Percentiles rank a stretch among this genome's conserved stretches.
phyloP scores from a whole-genome alignment of 345 rosid genomes.

The Diplotaxis tenuifolia region DNA sequence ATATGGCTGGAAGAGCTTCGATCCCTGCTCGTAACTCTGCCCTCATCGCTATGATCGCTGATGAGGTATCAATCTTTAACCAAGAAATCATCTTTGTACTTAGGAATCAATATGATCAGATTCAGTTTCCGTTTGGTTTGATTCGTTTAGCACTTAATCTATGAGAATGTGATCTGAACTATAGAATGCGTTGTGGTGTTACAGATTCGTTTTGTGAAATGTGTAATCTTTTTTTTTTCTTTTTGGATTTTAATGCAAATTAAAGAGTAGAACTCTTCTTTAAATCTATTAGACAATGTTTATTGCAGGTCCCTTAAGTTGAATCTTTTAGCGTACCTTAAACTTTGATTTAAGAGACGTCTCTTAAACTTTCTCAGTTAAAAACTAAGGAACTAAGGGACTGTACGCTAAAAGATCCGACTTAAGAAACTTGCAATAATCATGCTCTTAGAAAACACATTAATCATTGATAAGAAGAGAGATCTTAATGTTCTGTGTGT shows the following conservation, averaged over 20 bases:
- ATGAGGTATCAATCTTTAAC: slow-evolving; percentile 47
- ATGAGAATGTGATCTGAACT: slow-evolving; percentile 27
- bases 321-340: too few species aligned
- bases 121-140: not conserved
- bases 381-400: too few species aligned
- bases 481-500: not conserved
- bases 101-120: not conserved
- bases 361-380: too few species aligned
- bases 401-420: too few species aligned
- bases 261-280: not conserved
- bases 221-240: not conserved
- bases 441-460: too few species aligned
- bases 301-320: too few species aligned
- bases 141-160: not conserved
- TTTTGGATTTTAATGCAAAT: not conserved
- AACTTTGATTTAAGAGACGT: too few species aligned
- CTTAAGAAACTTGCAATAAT: too few species aligned
- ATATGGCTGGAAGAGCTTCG: slow-evolving; percentile 65
- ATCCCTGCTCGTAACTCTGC: slow-evolving; percentile 58
- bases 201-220: not conserved
- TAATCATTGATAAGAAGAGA: not conserved
- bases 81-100: not conserved
- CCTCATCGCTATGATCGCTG: slow-evolving; percentile 76
- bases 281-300: too few species aligned
- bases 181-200: not conserved